Evolutionary conservation across 331 rosid genomes (phyloP), one percentile per base, ranked within the genome.

Genomic region (Dryas integrifolia): DNA sequence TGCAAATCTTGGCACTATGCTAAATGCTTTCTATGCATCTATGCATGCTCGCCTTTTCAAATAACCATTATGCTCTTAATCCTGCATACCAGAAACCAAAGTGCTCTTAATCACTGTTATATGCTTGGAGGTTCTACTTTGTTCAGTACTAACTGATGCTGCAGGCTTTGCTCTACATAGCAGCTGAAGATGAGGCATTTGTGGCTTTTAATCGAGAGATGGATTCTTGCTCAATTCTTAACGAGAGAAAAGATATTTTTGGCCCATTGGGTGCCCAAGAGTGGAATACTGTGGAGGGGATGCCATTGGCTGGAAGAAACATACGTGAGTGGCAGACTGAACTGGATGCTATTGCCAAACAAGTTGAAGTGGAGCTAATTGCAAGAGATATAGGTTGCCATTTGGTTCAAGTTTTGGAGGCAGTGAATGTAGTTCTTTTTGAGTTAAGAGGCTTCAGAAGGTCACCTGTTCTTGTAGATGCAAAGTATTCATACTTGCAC

Each of bases 341-440:
- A 43, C 63, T 69, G 64, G 74, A 69, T 55, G 51, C 41, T 53
- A 53, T 69, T 69, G 74, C 74, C 12, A 40, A 69, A 69, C 51
- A 69, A 69, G 53, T 69, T 18, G 40, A 69, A 55, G 64, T 41
- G 3, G 74, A 55, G 64, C 21, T 69, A 11, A 56, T 69, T 56
- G 53, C 74, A 11, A 70, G 46, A 11, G 64, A 70, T 52, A 70
- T 53, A 16, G 64, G 74, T 55, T 55, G 64, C 14, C 41, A n/a
- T 53, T 70, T 70, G 51, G 63, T 51, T 40, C 63, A 70, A 56
- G 74, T 70, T 53, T 55, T 70, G 74, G 74, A 55, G 49, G 74
- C 53, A 10, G 74, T 70, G 40, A 70, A 70, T 70, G 53, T 55
- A 6, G 64, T 70, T 53, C 74, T 70, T 43, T 70, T 70, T 12